A percentile compares a stretch with the other conserved stretches of the same genome.
phyloP scores from a whole-genome alignment of 495 filamentous ascomycete genomes.

The Penicillium lagena region DNA sequence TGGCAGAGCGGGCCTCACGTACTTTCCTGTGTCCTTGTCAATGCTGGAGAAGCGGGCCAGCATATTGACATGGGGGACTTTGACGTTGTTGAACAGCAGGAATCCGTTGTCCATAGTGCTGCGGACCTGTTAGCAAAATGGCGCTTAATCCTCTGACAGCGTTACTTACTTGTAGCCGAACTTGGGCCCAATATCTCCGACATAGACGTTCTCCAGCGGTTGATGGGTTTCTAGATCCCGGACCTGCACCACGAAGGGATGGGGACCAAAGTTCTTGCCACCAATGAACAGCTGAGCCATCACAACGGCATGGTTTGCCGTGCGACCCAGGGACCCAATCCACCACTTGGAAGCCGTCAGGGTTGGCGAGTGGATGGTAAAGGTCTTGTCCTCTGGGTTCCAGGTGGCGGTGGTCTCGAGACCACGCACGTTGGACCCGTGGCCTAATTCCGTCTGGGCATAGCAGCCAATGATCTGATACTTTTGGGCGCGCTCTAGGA shows the following conservation, averaged over 20 bases:
- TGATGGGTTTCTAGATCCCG: slow-evolving; percentile 64
- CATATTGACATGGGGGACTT: slow-evolving; percentile 65
- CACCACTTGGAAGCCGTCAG: slow-evolving; percentile 73
- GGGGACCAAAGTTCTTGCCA: slow-evolving; percentile 61
- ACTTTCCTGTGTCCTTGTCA: slow-evolving; percentile 54
- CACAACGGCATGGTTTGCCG: slow-evolving; percentile 68
- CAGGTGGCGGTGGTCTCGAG: slow-evolving; percentile 69
- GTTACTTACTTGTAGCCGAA: slow-evolving; percentile 53
- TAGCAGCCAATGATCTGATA: slow-evolving; percentile 71
- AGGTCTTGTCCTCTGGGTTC: slow-evolving; percentile 60
- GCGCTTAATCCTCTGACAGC: not conserved
- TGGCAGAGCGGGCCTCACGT: slow-evolving; percentile 55
- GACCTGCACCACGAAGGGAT: slow-evolving; percentile 72
- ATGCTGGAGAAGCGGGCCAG: slow-evolving; percentile 57
- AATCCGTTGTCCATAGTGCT: slow-evolving; percentile 74
- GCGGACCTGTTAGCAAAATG: slow-evolving; percentile 1
- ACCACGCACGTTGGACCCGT: slow-evolving; percentile 69
- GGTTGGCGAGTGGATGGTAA: slow-evolving; percentile 60
- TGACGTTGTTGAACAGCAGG: slow-evolving; percentile 63
- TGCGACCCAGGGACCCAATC: slow-evolving; percentile 67
- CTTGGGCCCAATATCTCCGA: slow-evolving; percentile 72
- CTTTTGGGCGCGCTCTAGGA: slow-evolving; percentile 54
- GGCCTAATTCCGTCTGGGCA: slow-evolving; percentile 70
- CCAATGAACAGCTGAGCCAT: slow-evolving; percentile 64
- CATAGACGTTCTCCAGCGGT: slow-evolving; percentile 60